A percentile compares a stretch with the other conserved stretches of the same genome.
These are phyloP conservation scores for Cercospora sojina DNA, from an alignment of 2,329 filamentous ascomycete species.

Conservation along the genomic window DNA sequence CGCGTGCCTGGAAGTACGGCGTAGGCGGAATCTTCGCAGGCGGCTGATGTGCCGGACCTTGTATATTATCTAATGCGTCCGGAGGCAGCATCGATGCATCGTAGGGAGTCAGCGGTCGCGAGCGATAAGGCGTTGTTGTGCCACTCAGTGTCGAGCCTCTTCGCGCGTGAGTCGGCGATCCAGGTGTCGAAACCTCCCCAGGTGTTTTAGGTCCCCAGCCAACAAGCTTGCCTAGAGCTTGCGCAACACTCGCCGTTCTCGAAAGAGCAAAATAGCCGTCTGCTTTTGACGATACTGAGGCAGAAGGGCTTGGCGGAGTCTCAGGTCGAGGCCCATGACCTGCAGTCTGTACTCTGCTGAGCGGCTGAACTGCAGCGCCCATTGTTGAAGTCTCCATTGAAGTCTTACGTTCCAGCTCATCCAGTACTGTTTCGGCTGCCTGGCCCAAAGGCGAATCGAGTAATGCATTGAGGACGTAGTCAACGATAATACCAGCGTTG, in stretches of 20 bases:
- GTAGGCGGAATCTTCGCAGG: constrained; percentile 76
- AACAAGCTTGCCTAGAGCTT: constrained; percentile 63
- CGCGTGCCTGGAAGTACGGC: constrained; percentile 66
- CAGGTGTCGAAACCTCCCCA: constrained; percentile 26
- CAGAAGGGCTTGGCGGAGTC: constrained; percentile 44
- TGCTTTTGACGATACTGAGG: constrained; percentile 49
- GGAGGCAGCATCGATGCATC: constrained; percentile 55
- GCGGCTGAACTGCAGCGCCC: constrained; percentile 22
- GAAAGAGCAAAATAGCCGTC: constrained; percentile 63
- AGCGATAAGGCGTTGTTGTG: constrained; percentile 38
- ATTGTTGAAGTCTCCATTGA: constrained; percentile 33
- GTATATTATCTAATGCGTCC: constrained; percentile 65
- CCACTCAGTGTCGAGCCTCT: constrained; percentile 28
- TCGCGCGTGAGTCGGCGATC: constrained; percentile 31
- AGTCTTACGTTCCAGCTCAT: constrained; percentile 53
- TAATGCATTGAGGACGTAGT: constrained; percentile 77
- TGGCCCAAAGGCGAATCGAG: constrained; percentile 73
- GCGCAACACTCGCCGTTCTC: constrained; percentile 64
- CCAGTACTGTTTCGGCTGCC: constrained; percentile 69
- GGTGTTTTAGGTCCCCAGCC: constrained; percentile 36
- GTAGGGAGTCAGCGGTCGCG: constrained; percentile 43
- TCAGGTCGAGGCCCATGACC: constrained; percentile 50
- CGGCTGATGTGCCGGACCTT: constrained; percentile 59
- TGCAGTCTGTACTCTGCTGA: constrained; percentile 39
- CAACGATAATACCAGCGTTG: constrained; percentile 80